phyloP scores from a whole-genome alignment of 1,284 basidiomycete species.

The Malassezia dermatis region DNA sequence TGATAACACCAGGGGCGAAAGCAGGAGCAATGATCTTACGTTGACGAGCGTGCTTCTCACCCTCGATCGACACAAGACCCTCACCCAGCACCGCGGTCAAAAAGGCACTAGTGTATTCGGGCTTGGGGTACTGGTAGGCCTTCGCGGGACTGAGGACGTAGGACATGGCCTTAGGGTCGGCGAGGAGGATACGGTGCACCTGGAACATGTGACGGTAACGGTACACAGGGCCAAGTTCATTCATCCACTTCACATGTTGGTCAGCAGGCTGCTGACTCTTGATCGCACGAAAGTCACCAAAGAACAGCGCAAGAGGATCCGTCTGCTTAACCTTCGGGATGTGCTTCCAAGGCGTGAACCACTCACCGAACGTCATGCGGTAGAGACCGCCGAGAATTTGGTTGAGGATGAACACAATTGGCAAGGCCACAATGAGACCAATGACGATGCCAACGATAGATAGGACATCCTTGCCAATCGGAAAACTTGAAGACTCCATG shows the following conservation, averaged over 20 bases:
- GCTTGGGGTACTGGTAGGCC: conserved; percentile 43
- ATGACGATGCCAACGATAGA: neutral
- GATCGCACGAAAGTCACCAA: conserved; percentile 20
- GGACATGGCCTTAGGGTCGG: conserved; percentile 34
- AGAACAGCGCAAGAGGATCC: conserved; percentile 12
- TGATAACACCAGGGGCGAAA: conserved; percentile 27
- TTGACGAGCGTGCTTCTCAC: conserved; percentile 38
- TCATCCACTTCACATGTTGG: conserved; percentile 18
- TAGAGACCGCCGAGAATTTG: conserved; percentile 11
- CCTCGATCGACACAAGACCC: conserved; percentile 37
- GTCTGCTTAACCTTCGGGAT: conserved; percentile 17
- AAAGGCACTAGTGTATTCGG: conserved; percentile 22
- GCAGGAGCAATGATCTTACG: conserved; percentile 30
- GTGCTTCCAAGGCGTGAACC: conserved; percentile 17
- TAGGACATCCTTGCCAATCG: neutral
- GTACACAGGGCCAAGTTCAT: conserved; percentile 22
- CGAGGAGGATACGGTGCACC: conserved; percentile 31
- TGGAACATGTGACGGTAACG: conserved; percentile 40
- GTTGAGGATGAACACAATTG: conserved; percentile 12
- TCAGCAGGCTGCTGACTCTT: conserved; percentile 11
- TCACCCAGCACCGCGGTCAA: conserved; percentile 34
- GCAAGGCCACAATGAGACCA: conserved; percentile 1
- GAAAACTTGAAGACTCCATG: neutral
- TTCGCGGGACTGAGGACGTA: conserved; percentile 33
- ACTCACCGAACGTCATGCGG: conserved; percentile 17